Conservation (phyloP, 2,329 filamentous ascomycete genomes). For the Rachicladosporium sp. region DNA sequence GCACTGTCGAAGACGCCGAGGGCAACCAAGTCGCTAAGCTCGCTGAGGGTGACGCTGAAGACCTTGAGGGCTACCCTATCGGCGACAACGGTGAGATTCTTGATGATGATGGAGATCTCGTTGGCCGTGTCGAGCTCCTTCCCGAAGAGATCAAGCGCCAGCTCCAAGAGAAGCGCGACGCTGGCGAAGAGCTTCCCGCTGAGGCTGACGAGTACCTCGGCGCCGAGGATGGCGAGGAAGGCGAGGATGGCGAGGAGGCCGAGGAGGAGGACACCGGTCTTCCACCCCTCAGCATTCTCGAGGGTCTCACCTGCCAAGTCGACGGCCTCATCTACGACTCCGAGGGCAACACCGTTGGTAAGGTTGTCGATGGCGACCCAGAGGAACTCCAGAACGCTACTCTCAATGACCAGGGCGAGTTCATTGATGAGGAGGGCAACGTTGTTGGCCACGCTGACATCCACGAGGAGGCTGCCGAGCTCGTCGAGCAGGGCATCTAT, state of each 20-base stretch:
- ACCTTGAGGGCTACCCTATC: conserved; percentile 39
- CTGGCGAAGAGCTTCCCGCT: conserved; percentile 25
- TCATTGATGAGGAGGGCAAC: conserved; percentile 42
- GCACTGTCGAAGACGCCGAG: conserved; percentile 39
- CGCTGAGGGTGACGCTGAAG: conserved; percentile 40
- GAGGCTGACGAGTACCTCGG: conserved; percentile 23
- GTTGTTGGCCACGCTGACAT: conserved; percentile 41
- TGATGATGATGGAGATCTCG: conserved; percentile 42
- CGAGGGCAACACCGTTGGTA: conserved; percentile 39
- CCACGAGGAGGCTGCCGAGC: conserved; percentile 31
- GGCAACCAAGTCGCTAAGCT: conserved; percentile 38
- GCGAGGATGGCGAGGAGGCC: conserved; percentile 10
- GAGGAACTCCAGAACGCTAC: conserved; percentile 35
- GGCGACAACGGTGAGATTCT: conserved; percentile 44
- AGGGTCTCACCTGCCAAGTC: conserved; percentile 35
- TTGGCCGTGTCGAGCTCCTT: conserved; percentile 41
- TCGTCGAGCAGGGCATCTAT: conserved; percentile 32
- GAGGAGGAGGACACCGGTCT: conserved; percentile 22
- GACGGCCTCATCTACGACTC: conserved; percentile 38
- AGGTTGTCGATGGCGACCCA: conserved; percentile 36
- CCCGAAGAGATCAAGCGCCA: conserved; percentile 34
- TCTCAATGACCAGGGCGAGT: conserved; percentile 42
- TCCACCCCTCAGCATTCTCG: conserved; percentile 34
- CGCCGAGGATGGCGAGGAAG: conserved; percentile 21
- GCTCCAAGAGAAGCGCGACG: conserved; percentile 25